These are phyloP conservation scores for Fusarium cicatricum DNA, from an alignment of 2,329 filamentous ascomycete species.

Conservation along the genomic window DNA sequence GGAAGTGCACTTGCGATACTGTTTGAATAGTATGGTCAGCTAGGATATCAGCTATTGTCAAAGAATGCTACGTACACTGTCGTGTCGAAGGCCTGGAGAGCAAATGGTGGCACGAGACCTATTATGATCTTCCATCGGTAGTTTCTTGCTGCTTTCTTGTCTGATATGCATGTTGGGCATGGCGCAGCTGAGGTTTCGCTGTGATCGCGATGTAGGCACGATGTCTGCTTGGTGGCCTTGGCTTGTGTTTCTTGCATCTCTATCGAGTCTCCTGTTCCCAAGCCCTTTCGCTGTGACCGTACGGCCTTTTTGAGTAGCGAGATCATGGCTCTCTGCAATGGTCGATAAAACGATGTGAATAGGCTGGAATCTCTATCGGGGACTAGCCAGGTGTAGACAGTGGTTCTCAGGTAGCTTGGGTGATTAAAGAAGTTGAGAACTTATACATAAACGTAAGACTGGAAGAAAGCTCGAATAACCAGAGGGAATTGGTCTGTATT, in stretches of 20 bases:
- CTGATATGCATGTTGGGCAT: conserved; percentile 46
- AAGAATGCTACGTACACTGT: conserved; percentile 58
- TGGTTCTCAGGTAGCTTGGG: not conserved
- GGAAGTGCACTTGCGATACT: conserved; percentile 50
- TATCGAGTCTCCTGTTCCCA: not conserved
- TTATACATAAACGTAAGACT: not conserved
- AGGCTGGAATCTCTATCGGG: not conserved
- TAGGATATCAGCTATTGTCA: not conserved
- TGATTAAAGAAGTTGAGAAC: not conserved
- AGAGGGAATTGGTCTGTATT: conserved; percentile 7
- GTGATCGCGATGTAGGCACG: conserved; percentile 35
- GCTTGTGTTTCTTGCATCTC: conserved; percentile 1
- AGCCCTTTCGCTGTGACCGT: conserved; percentile 9
- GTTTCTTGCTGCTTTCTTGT: conserved; percentile 44
- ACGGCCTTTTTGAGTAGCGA: conserved; percentile 22
- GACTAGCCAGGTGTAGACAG: not conserved
- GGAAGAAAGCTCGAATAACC: not conserved
- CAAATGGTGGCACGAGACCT: conserved; percentile 67
- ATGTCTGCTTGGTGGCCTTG: conserved; percentile 10
- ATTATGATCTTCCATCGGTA: conserved; percentile 68
- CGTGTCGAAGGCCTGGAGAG: conserved; percentile 68
- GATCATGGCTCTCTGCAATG: conserved; percentile 14
- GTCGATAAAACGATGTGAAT: not conserved
- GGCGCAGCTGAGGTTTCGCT: conserved; percentile 16
- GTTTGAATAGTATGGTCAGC: conserved; percentile 5